Percentiles rank a stretch among this genome's conserved stretches.
Conservation (phyloP, 805 yeast genomes). For the Saccharomyces paradoxus region DNA sequence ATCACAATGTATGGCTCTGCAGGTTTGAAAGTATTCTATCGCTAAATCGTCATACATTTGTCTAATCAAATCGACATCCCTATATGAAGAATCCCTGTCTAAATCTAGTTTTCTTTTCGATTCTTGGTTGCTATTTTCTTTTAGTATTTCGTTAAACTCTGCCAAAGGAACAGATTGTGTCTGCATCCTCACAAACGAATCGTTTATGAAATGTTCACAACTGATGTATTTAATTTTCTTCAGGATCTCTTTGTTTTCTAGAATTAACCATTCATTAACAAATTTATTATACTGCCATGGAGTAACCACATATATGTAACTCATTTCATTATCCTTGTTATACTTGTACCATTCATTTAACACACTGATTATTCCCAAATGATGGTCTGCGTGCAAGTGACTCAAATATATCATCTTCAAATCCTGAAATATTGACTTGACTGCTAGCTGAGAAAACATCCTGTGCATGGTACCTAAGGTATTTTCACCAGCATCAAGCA, state of each 20-base stretch:
- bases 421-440: constrained; percentile 45
- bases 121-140: constrained; percentile 10
- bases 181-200: constrained; percentile 28
- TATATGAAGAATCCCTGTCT: constrained; percentile 17
- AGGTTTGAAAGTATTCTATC: constrained; percentile 43
- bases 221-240: constrained; percentile 44
- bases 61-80: constrained; percentile 25
- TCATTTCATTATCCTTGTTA: constrained; percentile 32
- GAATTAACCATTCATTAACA: constrained; percentile 55
- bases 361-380: constrained; percentile 69
- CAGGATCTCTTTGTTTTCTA: constrained; percentile 39
- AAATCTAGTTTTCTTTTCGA: constrained; percentile 21
- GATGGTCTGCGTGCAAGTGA: constrained; percentile 97
- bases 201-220: constrained; percentile 49
- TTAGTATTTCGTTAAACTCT: constrained; percentile 9
- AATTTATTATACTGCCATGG: constrained; percentile 72
- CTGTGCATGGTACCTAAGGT: constrained; percentile 68
- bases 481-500: constrained; percentile 95
- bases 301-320: constrained; percentile 48
- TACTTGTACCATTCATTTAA: constrained; percentile 56
- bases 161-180: constrained; percentile 25
- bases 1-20: constrained; percentile 78
- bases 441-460: constrained; percentile 43
- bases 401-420: constrained; percentile 62
- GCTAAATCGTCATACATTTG: constrained; percentile 37